A percentile compares a stretch with the other conserved stretches of the same genome.
Evolutionary conservation across 1,139 yeast genomes (phyloP).

Genomic region (Geotrichum reessii): DNA sequence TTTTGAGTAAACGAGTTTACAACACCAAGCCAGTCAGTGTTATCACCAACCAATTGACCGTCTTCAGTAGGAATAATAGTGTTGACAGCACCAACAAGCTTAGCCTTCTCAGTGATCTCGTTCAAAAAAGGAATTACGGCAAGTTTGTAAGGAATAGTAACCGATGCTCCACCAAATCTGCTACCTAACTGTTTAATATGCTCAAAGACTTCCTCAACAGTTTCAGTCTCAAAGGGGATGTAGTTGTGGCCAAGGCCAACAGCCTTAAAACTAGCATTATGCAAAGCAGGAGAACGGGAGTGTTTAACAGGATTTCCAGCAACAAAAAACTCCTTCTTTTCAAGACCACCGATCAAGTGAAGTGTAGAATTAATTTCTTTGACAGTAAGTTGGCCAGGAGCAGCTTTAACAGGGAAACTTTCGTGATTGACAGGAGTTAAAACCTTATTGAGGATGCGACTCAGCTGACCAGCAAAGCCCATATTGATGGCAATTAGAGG

Average conservation of each 20-base stretch:
- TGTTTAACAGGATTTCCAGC: slow-evolving; percentile 80
- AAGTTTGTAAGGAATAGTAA: slow-evolving; percentile 83
- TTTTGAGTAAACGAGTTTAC: slow-evolving; percentile 61
- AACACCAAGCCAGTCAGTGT: slow-evolving; percentile 96
- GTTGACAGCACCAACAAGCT: slow-evolving; percentile 84
- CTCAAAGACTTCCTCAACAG: slow-evolving; percentile 48
- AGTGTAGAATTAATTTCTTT: slow-evolving; percentile 55
- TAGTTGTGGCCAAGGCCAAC: slow-evolving; percentile 78
- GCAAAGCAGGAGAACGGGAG: slow-evolving; percentile 83
- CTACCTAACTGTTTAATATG: slow-evolving; percentile 45
- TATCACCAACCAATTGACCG: slow-evolving; percentile 68
- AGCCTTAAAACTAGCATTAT: slow-evolving; percentile 64
- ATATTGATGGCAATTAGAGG: slow-evolving; percentile 83
- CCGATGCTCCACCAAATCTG: slow-evolving; percentile 80
- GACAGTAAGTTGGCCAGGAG: slow-evolving; percentile 65
- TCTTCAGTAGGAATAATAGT: slow-evolving; percentile 60
- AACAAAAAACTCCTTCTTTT: slow-evolving; percentile 60
- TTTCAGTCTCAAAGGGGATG: slow-evolving; percentile 59
- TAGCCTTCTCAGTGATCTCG: slow-evolving; percentile 61
- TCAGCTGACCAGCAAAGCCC: slow-evolving; percentile 70
- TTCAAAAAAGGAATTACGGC: slow-evolving; percentile 64
- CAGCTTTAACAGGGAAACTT: slow-evolving; percentile 57
- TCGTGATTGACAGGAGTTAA: slow-evolving; percentile 83
- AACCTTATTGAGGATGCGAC: slow-evolving; percentile 66
- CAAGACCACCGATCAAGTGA: slow-evolving; percentile 56